Percentiles rank a stretch among this genome's conserved stretches.
These are phyloP conservation scores for Macrophomina pseudophaseolina DNA, from an alignment of 2,329 filamentous ascomycete species.

Conservation along the genomic window DNA sequence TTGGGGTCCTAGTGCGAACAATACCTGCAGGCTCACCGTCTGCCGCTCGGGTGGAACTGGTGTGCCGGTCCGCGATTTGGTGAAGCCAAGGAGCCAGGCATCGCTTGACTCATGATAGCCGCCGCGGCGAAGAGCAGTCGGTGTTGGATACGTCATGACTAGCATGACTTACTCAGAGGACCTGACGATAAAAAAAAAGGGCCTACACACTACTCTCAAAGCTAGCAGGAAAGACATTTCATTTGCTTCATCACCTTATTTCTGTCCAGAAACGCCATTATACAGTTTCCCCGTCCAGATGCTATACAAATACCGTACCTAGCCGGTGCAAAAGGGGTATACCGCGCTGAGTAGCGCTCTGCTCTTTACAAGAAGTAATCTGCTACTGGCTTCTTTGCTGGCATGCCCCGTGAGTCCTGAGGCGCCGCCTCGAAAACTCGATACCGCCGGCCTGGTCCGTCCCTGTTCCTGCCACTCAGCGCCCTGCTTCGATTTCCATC, in stretches of 20 bases:
- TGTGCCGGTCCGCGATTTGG: background rate
- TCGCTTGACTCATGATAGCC: background rate
- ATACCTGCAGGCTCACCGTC: background rate
- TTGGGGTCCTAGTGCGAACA: background rate
- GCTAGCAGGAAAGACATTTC: background rate
- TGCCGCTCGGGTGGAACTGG: background rate
- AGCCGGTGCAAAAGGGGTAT: slow-evolving; percentile 17
- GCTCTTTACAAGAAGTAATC: slow-evolving; percentile 80
- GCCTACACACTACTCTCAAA: no score
- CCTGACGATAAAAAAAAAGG: no score
- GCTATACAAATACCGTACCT: slow-evolving; percentile 17
- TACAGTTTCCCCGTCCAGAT: slow-evolving; percentile 10
- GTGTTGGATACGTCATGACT: no score
- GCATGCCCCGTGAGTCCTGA: slow-evolving; percentile 96
- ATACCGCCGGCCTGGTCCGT: slow-evolving; percentile 85
- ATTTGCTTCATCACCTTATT: slow-evolving; percentile 12
- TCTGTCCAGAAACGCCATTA: slow-evolving; percentile 14
- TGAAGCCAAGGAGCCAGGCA: background rate
- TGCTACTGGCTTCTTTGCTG: slow-evolving; percentile 95
- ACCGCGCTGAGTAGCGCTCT: background rate
- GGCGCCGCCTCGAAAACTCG: slow-evolving; percentile 95
- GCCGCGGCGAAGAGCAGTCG: background rate
- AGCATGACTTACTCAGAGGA: no score
- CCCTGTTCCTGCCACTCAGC: slow-evolving; percentile 50
- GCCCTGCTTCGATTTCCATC: slow-evolving; percentile 59